Base-by-base conservation (phyloP, 2,329 filamentous ascomycete species). In the Calonectria naviculata region DNA sequence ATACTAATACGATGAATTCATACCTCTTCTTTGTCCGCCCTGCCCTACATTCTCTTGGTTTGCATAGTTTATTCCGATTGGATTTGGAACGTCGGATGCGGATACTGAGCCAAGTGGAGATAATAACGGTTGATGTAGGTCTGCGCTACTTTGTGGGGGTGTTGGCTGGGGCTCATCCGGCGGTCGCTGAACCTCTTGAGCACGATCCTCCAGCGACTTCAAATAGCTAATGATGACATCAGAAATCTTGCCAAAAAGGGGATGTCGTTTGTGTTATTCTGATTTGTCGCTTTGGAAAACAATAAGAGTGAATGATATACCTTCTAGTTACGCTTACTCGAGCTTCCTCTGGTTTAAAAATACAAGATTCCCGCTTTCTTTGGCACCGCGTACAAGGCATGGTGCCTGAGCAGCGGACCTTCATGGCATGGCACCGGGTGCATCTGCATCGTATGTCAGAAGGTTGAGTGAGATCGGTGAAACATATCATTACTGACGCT, bases 341-440 rank as follows among this genome's bases (percentile, higher is more conserved):
- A 5, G 36, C 56, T 26, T 61, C 56, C 17, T 61, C 56, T 7
- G 56, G 56, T 17, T 61, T 61, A 19, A 61, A 38, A 29, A 61
- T 13, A 9, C 56, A 61, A 21, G 36, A n/a, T 21, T 61, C 56
- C 26, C 36, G n/a, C 15, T 56, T 56, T 56, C 52, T 56, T 56
- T 56, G 52, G 29, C 52, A 56, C 13, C 52, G 52, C 3, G 31
- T 24, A 10, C 52, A 56, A 13, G 52, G 52, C 10, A 56, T 10
- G 2, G 52, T 56, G 29, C 52, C 52, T 15, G 52, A 56, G 31
- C 52, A 56, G 13, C 31, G 52, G 21, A 56, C 52, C n/a, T 38
- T 56, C 52, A 56, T 56, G 5, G 31, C 31, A 38, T 56, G 52
- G 12, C 52, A 56, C 26, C 31, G 52, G 31, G 52, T 56, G 12